Conservation (phyloP, 257 asterid species). For the Primulina huaijiensis region DNA sequence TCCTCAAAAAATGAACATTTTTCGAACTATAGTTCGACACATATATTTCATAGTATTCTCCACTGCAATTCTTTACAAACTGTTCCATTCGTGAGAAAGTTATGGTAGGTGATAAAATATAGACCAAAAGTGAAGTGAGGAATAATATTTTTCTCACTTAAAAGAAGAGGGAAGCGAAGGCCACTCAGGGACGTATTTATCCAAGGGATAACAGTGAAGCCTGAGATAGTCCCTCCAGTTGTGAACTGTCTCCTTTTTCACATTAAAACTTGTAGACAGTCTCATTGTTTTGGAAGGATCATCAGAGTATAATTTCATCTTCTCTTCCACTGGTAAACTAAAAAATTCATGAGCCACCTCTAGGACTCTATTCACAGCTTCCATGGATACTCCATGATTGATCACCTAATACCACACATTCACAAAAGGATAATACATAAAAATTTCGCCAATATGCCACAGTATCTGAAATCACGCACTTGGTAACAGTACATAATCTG, state of each 20-base stretch:
- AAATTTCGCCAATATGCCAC: neutral
- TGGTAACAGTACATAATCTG: neutral
- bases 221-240: conserved; percentile 65
- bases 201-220: conserved; percentile 60
- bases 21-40: neutral
- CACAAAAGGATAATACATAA: neutral
- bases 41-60: neutral
- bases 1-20: neutral
- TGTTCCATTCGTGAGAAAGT: no score
- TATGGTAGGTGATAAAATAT: no score
- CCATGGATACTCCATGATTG: conserved; percentile 48
- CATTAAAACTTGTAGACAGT: conserved; percentile 55
- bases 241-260: conserved; percentile 53
- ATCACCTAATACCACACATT: conserved; percentile 37
- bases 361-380: conserved; percentile 29
- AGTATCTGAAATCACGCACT: neutral
- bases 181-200: conserved; percentile 59
- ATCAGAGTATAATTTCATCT: conserved; percentile 56
- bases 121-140: neutral
- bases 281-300: conserved; percentile 56
- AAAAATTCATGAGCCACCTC: conserved; percentile 49
- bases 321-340: conserved; percentile 49
- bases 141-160: conserved; percentile 30
- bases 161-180: conserved; percentile 50
- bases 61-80: neutral